Percentiles rank a stretch among this genome's conserved stretches.
Conservation (phyloP, 129 eudicot genomes). For the Saussurea involucrata region DNA sequence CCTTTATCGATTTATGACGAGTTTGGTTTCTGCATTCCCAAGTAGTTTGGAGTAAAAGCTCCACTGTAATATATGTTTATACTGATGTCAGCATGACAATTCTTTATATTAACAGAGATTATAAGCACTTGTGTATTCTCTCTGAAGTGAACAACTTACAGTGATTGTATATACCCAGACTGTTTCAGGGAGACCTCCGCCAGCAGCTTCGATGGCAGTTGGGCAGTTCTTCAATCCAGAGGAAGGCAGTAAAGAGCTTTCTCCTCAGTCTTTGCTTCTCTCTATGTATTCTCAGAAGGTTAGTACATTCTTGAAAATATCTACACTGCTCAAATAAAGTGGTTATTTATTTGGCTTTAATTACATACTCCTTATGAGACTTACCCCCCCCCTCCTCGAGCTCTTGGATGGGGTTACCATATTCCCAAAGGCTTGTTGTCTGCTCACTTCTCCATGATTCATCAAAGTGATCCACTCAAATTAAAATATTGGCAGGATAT, state of each 20-base stretch:
- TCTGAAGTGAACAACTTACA: constrained; percentile 24
- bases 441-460: constrained; percentile 5
- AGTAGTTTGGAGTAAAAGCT: neutral
- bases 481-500: constrained; percentile 53
- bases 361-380: neutral
- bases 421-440: neutral
- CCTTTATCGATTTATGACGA: too few relatives aligned
- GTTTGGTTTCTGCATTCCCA: neutral
- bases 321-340: neutral
- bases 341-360: constrained; percentile 1
- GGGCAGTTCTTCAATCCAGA: constrained; percentile 89
- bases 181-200: constrained; percentile 98
- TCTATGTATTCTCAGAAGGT: constrained; percentile 63
- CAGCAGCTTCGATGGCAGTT: constrained; percentile 99
- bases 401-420: neutral
- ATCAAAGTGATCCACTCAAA: constrained; percentile 9
- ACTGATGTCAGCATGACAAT: neutral
- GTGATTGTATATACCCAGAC: constrained; percentile 52
- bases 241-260: constrained; percentile 52
- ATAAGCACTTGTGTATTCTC: neutral
- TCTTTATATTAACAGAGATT: neutral
- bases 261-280: constrained; percentile 53
- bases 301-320: constrained; percentile 21
- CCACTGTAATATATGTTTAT: neutral
- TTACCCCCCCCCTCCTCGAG: neutral